Base-by-base conservation (phyloP, 495 filamentous ascomycete genomes). In the Annulohypoxylon bovei region DNA sequence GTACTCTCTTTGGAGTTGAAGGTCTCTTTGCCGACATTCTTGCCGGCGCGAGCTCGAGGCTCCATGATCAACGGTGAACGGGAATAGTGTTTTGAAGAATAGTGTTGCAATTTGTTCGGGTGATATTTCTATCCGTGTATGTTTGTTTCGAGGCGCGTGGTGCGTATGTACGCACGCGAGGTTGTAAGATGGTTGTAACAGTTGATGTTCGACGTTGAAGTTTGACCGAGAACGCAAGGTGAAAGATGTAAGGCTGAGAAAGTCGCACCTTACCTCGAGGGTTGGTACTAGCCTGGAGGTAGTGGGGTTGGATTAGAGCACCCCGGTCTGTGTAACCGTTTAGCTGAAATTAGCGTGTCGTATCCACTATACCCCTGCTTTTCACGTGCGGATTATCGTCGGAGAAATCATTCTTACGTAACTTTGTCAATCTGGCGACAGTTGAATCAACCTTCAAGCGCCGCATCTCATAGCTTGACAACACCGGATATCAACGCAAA, bases 21-120 rank as follows among this genome's bases (percentile, higher is more conserved):
- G 78, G 95, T 96, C 84, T 93, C 91, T 76, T 96, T 93, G 70
- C 93, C 93, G 74, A 93, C 92, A 79, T 94, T 92, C 75, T 93
- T 90, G 68, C 89, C 90, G 66, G 89, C 89, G 73, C 92, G 88
- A 39, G 91, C 91, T 53, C 92, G 85, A 55, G 91, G 91, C 79
- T 94, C 92, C 76, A 91, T 88, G 54, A 79, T 82, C 67, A 53
- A 47, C 1, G 33, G 40, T 28, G 47, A 52, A 28, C 12, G 25
- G 1, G 27, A 23, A 35, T 37, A 16, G 42, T 35, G 49, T 23
- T 44, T 3, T 42, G 18, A 49, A 25, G 50, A 6, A 18, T 46
- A 32, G 18, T 28, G 37, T 8, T 35, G 23, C 1, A 14, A 39
- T 50, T 52, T 18, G 8, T n/a, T 35, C 18, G 9, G 25, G 4